Conservation (phyloP, 2,329 filamentous ascomycete species). For the Mycogone perniciosa region DNA sequence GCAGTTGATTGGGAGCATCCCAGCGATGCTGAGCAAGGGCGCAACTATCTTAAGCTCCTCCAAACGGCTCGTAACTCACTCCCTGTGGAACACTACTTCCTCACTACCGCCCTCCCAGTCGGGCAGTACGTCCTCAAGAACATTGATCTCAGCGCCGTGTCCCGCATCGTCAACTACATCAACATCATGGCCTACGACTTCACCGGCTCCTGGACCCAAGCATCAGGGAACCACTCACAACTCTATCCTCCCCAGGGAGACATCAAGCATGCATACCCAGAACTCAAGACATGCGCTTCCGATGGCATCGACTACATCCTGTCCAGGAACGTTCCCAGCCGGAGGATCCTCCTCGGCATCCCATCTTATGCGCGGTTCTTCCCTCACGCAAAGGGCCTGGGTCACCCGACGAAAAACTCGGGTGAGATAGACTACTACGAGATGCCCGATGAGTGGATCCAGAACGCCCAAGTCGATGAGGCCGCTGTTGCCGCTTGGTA, state of each 20-base stretch:
- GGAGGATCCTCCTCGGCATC: constrained; percentile 57
- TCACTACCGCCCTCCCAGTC: constrained; percentile 57
- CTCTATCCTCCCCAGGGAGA: constrained; percentile 39
- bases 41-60: constrained; percentile 53
- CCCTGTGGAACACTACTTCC: constrained; percentile 48
- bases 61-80: constrained; percentile 47
- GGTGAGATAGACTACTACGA: constrained; percentile 58
- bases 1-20: constrained; percentile 66
- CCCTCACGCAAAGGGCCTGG: constrained; percentile 44
- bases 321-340: constrained; percentile 45
- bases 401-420: constrained; percentile 42
- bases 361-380: constrained; percentile 60
- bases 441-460: constrained; percentile 46
- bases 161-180: constrained; percentile 51
- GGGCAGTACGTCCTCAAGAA: constrained; percentile 56
- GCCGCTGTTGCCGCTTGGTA: constrained; percentile 52
- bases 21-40: constrained; percentile 43
- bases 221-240: constrained; percentile 59
- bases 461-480: constrained; percentile 39
- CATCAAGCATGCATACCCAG: constrained; percentile 20
- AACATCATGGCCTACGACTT: constrained; percentile 69
- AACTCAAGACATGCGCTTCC: constrained; percentile 41
- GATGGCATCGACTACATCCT: constrained; percentile 50
- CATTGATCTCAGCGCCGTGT: constrained; percentile 49
- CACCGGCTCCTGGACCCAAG: constrained; percentile 54